Percentiles rank a stretch among this genome's conserved stretches.
Conservation (phyloP, 1,284 basidiomycete species). For the Gomphus bonarii region DNA sequence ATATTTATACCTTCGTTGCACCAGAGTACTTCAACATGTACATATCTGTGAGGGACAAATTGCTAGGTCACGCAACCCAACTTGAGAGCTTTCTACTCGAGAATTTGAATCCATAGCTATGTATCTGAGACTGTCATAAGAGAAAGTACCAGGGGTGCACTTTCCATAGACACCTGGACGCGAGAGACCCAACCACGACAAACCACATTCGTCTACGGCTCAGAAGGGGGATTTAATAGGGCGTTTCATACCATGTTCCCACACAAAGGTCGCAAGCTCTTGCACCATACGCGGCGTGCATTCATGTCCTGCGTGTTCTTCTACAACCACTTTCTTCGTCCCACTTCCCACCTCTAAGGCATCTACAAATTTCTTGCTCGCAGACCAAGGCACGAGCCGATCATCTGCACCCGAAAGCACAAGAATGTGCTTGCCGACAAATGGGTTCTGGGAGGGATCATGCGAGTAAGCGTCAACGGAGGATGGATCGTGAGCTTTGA, state of each 20-base stretch:
- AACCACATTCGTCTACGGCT: not conserved
- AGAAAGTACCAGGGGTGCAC: too few relatives aligned
- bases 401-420: conserved; percentile 56
- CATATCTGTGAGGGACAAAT: too few relatives aligned
- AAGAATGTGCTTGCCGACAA: conserved; percentile 58
- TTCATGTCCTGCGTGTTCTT: conserved; percentile 43
- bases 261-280: conserved; percentile 37
- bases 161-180: not conserved
- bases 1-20: too few relatives aligned
- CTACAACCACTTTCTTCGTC: conserved; percentile 30
- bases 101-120: too few relatives aligned
- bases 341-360: conserved; percentile 42
- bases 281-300: conserved; percentile 41
- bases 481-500: conserved; percentile 36
- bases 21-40: too few relatives aligned
- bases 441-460: conserved; percentile 38
- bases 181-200: not conserved
- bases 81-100: too few relatives aligned
- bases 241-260: conserved; percentile 6
- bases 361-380: conserved; percentile 43
- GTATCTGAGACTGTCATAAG: too few relatives aligned
- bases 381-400: conserved; percentile 49
- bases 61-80: too few relatives aligned
- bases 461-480: conserved; percentile 26
- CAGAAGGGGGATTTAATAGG: not conserved